phyloP scores from a whole-genome alignment of 2,329 filamentous ascomycete genomes.

The Aspergillus ibericus region DNA sequence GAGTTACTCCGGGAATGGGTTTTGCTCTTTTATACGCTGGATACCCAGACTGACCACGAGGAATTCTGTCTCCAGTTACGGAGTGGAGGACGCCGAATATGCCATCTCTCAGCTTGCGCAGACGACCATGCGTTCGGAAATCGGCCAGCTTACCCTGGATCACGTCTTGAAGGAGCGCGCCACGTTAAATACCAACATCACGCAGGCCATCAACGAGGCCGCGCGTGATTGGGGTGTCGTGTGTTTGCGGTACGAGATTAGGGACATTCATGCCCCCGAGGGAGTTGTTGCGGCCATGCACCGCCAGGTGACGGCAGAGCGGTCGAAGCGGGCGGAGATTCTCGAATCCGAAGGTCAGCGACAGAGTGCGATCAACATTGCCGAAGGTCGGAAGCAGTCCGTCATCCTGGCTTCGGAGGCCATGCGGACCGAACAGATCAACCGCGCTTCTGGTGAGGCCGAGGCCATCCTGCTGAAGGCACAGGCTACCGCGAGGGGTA shows the following conservation, averaged over 20 bases:
- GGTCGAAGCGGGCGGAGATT: constrained; percentile 96
- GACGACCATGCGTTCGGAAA: constrained; percentile 98
- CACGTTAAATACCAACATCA: constrained; percentile 95
- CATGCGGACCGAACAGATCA: constrained; percentile 85
- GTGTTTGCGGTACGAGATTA: constrained; percentile 94
- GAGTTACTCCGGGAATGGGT: background rate
- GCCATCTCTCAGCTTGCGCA: constrained; percentile 97
- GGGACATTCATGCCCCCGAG: constrained; percentile 93
- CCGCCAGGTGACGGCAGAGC: constrained; percentile 93
- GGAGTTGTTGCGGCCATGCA: constrained; percentile 98
- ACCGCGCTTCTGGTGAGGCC: constrained; percentile 86
- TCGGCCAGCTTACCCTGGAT: constrained; percentile 92
- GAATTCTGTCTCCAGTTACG: constrained; percentile 65
- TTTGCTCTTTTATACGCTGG: background rate
- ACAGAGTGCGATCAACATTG: constrained; percentile 97
- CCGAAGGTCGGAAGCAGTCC: constrained; percentile 94
- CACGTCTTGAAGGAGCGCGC: constrained; percentile 97
- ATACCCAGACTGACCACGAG: background rate
- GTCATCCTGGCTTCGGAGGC: constrained; percentile 96
- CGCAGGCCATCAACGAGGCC: constrained; percentile 97
- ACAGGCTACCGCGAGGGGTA: constrained; percentile 79
- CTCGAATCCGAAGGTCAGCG: constrained; percentile 95
- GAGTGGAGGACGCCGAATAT: constrained; percentile 97
- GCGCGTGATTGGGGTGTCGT: constrained; percentile 96
- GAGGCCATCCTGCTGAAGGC: constrained; percentile 89